Evolutionary conservation across 352 stramenopile species (phyloP).

Genomic region (Achlya hypogyna): DNA sequence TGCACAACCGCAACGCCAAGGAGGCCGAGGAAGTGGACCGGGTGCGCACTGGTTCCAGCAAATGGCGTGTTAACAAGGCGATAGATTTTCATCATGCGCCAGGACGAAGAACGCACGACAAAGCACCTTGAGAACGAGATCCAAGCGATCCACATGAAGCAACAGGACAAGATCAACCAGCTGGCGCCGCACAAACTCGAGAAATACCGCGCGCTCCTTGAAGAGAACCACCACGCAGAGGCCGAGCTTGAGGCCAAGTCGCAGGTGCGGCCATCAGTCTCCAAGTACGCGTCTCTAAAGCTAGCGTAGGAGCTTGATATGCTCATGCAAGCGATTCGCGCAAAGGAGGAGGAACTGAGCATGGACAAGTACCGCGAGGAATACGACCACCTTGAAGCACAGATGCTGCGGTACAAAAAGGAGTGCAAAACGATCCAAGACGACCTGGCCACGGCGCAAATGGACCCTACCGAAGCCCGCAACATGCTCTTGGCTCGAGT

Average conservation of each 20-base stretch:
- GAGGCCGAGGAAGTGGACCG: constrained; percentile 82
- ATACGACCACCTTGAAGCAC: constrained; percentile 62
- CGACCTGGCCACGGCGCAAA: constrained; percentile 76
- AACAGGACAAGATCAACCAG: constrained; percentile 84
- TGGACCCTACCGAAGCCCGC: constrained; percentile 82
- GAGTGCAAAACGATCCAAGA: constrained; percentile 70
- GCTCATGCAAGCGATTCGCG: constrained; percentile 60
- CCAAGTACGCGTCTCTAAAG: neutral
- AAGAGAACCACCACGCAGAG: constrained; percentile 65
- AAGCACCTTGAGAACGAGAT: constrained; percentile 70
- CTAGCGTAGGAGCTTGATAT: constrained; percentile 57
- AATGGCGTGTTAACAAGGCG: constrained; percentile 25
- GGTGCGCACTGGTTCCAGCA: constrained; percentile 22
- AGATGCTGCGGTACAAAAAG: constrained; percentile 56
- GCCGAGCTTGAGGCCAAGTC: constrained; percentile 52
- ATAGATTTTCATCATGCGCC: constrained; percentile 81
- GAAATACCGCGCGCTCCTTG: constrained; percentile 63
- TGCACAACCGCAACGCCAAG: constrained; percentile 61
- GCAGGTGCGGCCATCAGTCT: neutral
- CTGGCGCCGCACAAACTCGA: constrained; percentile 79
- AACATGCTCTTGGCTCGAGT: constrained; percentile 45
- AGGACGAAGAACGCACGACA: constrained; percentile 64
- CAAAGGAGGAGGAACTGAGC: constrained; percentile 64
- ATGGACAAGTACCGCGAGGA: constrained; percentile 63
- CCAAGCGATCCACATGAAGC: constrained; percentile 62